Conservation (phyloP, 805 yeast species). For the Cyberlindnera nakhonratchasimensis region DNA sequence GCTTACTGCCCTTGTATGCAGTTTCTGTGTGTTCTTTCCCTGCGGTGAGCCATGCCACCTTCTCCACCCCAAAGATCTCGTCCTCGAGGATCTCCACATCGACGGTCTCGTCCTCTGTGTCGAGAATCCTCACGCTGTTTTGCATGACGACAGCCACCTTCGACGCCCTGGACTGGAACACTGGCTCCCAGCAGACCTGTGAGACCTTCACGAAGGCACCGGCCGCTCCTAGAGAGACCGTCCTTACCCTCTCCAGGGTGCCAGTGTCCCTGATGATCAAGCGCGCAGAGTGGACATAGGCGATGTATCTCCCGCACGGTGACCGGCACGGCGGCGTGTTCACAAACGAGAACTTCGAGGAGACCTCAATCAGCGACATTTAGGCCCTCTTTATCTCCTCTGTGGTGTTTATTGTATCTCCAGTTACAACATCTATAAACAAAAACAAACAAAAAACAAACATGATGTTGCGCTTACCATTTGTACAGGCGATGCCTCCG, state of each 20-base stretch:
- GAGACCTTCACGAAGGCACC: conserved; percentile 11
- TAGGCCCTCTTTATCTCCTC: background rate
- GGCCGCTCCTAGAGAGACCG: conserved; percentile 6
- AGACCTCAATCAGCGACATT: conserved; percentile 15
- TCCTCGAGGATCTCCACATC: conserved; percentile 18
- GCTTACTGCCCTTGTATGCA: conserved; percentile 19
- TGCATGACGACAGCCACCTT: conserved; percentile 18
- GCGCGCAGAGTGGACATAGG: conserved; percentile 13
- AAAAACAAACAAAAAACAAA: background rate
- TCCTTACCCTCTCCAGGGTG: conserved; percentile 11
- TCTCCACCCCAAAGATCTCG: conserved; percentile 19
- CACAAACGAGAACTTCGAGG: conserved; percentile 15
- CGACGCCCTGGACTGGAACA: background rate
- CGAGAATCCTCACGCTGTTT: conserved; percentile 12
- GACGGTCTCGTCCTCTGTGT: conserved; percentile 13
- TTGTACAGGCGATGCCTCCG: background rate
- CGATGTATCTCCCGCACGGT: conserved; percentile 17
- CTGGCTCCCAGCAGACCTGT: conserved; percentile 22
- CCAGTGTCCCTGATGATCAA: conserved; percentile 16
- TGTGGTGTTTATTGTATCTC: background rate
- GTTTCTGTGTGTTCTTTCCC: conserved; percentile 12
- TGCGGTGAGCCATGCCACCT: conserved; percentile 17
- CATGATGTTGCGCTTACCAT: background rate
- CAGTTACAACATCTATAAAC: background rate
- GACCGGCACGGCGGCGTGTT: conserved; percentile 13